Conservation (phyloP, 345 rosid species). For the Citrus hindsii region DNA sequence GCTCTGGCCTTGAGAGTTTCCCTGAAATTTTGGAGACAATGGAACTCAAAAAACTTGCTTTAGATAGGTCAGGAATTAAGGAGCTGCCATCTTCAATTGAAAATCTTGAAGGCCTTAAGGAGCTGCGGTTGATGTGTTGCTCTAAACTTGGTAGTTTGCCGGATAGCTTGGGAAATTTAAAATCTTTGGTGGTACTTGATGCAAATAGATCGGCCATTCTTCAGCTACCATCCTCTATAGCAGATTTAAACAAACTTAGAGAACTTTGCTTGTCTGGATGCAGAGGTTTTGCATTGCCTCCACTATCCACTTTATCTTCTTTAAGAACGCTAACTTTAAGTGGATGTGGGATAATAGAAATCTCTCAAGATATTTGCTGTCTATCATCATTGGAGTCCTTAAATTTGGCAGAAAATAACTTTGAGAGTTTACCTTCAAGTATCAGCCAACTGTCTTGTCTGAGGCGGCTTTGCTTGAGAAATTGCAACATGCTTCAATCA, state of each 20-base stretch:
- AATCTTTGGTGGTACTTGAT: not conserved
- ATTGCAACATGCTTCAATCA: slow-evolving; percentile 2
- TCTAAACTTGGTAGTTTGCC: not conserved
- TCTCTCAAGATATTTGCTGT: not conserved
- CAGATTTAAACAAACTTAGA: not conserved
- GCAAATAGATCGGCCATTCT: not conserved
- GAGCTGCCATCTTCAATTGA: not conserved
- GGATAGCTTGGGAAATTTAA: not conserved
- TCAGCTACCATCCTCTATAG: not conserved
- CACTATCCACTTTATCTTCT: not conserved
- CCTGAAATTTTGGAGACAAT: not conserved
- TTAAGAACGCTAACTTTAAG: not conserved
- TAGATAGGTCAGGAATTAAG: not conserved
- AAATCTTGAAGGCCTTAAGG: not conserved
- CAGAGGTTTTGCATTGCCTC: not conserved
- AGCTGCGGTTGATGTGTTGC: not conserved
- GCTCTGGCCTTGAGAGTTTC: not conserved
- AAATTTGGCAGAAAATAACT: not conserved
- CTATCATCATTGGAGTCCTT: not conserved
- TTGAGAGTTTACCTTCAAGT: not conserved
- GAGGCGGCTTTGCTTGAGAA: not conserved
- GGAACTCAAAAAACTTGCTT: not conserved
- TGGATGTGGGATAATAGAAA: not conserved
- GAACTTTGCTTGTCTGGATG: not conserved
- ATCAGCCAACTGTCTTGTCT: not conserved